These are phyloP conservation scores for Bretschneidera sinensis DNA, from an alignment of 345 rosid genomes.

Conservation along the genomic window DNA sequence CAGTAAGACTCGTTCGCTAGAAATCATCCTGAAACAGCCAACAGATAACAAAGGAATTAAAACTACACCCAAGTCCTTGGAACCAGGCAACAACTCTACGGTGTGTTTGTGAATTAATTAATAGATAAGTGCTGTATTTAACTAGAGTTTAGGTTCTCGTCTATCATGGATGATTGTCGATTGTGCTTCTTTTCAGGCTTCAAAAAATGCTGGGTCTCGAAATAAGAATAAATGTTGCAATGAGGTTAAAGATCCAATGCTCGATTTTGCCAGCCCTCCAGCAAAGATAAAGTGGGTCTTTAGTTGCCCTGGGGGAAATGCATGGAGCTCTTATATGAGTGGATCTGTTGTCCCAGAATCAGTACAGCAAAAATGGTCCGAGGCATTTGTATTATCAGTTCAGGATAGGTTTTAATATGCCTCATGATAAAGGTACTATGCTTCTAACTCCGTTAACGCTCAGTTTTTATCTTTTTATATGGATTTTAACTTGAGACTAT, in stretches of 20 bases:
- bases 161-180: neutral
- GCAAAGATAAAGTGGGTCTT: slow-evolving; percentile 58
- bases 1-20: slow-evolving; percentile 7
- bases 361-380: slow-evolving; percentile 44
- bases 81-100: neutral
- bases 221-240: slow-evolving; percentile 3
- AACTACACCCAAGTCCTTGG: neutral
- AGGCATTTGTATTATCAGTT: slow-evolving; percentile 31
- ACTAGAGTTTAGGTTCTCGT: neutral
- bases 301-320: slow-evolving; percentile 32
- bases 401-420: slow-evolving; percentile 19
- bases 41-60: slow-evolving; percentile 2
- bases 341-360: slow-evolving; percentile 40
- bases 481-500: too few species aligned
- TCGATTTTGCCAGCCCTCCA: slow-evolving; percentile 24
- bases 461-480: too few species aligned
- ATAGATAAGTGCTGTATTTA: too few species aligned
- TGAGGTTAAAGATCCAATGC: slow-evolving; percentile 16
- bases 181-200: slow-evolving; percentile 18
- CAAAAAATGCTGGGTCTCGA: neutral
- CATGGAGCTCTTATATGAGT: slow-evolving; percentile 33
- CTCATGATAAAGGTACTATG: neutral
- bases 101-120: neutral
- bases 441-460: neutral
- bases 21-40: slow-evolving; percentile 8